Evolutionary conservation across 257 asterid species (phyloP).

Genomic region (Mitragyna speciosa): DNA sequence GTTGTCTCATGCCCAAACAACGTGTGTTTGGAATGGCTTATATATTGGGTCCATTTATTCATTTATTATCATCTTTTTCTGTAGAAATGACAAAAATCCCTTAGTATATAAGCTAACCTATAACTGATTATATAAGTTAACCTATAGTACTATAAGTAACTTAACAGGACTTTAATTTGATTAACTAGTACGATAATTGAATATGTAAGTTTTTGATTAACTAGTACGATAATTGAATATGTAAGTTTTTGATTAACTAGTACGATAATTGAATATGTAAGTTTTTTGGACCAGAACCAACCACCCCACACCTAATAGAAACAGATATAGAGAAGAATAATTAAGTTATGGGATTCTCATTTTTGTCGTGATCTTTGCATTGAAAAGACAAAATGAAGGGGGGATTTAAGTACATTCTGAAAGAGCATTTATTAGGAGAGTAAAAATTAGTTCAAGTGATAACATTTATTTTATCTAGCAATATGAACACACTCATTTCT

Average conservation of each 20-base stretch:
- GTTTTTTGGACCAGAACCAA: not conserved
- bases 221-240: no score
- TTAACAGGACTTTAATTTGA: not conserved
- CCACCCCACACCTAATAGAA: not conserved
- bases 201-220: no score
- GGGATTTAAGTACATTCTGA: not conserved
- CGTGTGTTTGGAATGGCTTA: not conserved
- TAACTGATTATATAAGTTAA: not conserved
- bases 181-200: no score
- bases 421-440: not conserved
- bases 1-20: slow-evolving; percentile 6
- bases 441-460: no score
- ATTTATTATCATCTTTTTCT: not conserved
- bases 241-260: no score
- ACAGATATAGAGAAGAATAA: not conserved
- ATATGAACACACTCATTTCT: no score
- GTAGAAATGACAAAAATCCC: not conserved
- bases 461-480: no score
- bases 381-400: not conserved
- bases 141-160: not conserved
- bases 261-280: no score
- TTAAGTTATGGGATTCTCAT: not conserved
- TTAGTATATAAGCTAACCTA: not conserved
- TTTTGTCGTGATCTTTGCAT: not conserved
- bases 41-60: not conserved